phyloP scores from a whole-genome alignment of 768 basidiomycete species.

The Boletellus ananas region DNA sequence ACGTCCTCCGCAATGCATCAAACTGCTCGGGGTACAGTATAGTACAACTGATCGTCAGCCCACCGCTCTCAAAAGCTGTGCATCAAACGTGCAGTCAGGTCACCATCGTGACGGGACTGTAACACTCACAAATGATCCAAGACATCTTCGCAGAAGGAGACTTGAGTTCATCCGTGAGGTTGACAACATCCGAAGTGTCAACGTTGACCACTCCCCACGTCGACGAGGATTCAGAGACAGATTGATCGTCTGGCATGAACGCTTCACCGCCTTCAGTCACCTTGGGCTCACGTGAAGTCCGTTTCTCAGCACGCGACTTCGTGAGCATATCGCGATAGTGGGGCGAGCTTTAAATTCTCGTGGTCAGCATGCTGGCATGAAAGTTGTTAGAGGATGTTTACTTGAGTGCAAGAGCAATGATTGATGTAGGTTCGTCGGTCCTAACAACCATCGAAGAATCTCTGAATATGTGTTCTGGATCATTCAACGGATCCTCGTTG shows the following conservation, averaged over 20 bases:
- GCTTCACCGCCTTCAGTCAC: slow-evolving; percentile 68
- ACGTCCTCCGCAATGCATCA: slow-evolving; percentile 86
- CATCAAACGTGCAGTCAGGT: slow-evolving; percentile 5
- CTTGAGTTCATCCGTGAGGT: slow-evolving; percentile 73
- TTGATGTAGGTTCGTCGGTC: slow-evolving; percentile 96
- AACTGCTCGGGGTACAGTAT: slow-evolving; percentile 97
- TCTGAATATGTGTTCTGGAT: slow-evolving; percentile 90
- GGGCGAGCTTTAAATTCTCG: slow-evolving; percentile 51
- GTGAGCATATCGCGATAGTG: slow-evolving; percentile 78
- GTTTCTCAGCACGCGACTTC: slow-evolving; percentile 74
- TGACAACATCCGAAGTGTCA: slow-evolving; percentile 58
- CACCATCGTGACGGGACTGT: background rate
- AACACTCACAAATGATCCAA: slow-evolving; percentile 71
- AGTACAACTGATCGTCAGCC: slow-evolving; percentile 87
- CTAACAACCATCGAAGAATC: slow-evolving; percentile 94
- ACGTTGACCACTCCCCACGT: slow-evolving; percentile 93
- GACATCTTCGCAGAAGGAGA: slow-evolving; percentile 76
- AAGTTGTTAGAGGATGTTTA: slow-evolving; percentile 33
- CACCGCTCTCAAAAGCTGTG: slow-evolving; percentile 85
- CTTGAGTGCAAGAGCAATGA: slow-evolving; percentile 93
- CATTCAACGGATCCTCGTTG: slow-evolving; percentile 62
- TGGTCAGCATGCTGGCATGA: slow-evolving; percentile 4
- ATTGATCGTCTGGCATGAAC: slow-evolving; percentile 91
- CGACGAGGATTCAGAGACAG: slow-evolving; percentile 77
- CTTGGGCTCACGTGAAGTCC: slow-evolving; percentile 53